Conservation (phyloP, 106 monocot genomes). For the Phalaenopsis equestris region DNA sequence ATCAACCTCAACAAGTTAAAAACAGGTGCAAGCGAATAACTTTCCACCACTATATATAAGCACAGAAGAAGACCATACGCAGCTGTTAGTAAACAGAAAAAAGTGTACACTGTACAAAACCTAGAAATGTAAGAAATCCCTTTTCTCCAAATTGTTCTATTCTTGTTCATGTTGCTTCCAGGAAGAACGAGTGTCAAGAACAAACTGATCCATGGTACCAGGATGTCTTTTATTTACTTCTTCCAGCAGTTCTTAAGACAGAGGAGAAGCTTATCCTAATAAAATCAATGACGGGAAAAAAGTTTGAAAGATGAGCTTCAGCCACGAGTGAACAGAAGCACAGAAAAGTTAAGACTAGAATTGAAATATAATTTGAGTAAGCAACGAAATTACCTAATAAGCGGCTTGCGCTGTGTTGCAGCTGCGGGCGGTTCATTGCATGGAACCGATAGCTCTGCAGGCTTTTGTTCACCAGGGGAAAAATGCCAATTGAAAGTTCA, state of each 20-base stretch:
- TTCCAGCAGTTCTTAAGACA: slow-evolving; percentile 4
- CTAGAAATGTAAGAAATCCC: neutral
- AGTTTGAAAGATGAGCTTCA: neutral
- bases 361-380: neutral
- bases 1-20: too few species aligned
- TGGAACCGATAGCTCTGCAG: slow-evolving; percentile 45
- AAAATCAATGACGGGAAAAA: slow-evolving; percentile 4
- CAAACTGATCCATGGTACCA: neutral
- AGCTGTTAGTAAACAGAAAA: too few species aligned
- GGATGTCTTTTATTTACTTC: neutral
- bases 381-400: slow-evolving; percentile 45
- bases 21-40: too few species aligned
- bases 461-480: slow-evolving; percentile 20
- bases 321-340: neutral
- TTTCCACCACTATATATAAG: too few species aligned
- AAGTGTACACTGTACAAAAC: neutral
- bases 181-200: neutral
- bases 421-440: slow-evolving; percentile 14
- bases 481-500: slow-evolving; percentile 6
- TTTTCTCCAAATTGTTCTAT: neutral
- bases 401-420: slow-evolving; percentile 37
- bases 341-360: neutral
- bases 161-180: neutral
- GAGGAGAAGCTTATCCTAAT: slow-evolving; percentile 18
- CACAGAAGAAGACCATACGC: too few species aligned